Conservation (phyloP, 2,329 filamentous ascomycete genomes). For the Trichoderma koningiopsis region DNA sequence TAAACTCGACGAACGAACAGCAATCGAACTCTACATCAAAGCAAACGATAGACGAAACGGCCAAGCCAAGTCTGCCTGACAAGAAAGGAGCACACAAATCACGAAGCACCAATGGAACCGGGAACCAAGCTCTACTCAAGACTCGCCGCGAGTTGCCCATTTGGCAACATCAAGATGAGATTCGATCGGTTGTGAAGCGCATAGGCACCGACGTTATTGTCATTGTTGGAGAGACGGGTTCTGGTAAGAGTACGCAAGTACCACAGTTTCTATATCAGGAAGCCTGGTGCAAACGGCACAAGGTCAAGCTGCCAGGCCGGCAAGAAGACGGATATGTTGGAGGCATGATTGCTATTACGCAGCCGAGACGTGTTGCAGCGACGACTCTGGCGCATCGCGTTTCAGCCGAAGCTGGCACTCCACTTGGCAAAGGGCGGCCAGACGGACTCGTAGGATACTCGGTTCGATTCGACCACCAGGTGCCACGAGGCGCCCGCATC, state of each 20-base stretch:
- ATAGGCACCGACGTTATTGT: conserved; percentile 72
- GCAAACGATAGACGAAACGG: background rate
- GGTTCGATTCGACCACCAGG: conserved; percentile 88
- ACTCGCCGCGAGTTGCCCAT: conserved; percentile 75
- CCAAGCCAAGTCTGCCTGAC: background rate
- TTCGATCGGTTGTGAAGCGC: conserved; percentile 61
- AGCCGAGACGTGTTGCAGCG: conserved; percentile 90
- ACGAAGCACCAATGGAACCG: conserved; percentile 29
- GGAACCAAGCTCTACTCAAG: conserved; percentile 42
- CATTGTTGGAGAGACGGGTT: conserved; percentile 90
- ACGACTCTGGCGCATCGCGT: conserved; percentile 89
- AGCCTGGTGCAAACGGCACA: conserved; percentile 71
- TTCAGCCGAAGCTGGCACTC: conserved; percentile 70
- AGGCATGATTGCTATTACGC: conserved; percentile 88
- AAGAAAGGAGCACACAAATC: background rate
- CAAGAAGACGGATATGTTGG: conserved; percentile 58
- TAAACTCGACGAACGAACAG: conserved; percentile 10
- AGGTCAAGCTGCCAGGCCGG: conserved; percentile 49
- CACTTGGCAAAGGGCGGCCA: conserved; percentile 45
- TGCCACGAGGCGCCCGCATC: conserved; percentile 79
- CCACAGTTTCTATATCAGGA: conserved; percentile 84
- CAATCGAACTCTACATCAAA: background rate
- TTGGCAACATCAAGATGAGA: conserved; percentile 71
- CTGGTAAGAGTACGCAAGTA: conserved; percentile 94
- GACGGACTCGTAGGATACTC: conserved; percentile 78